phyloP scores from a whole-genome alignment of 129 eudicot genomes.

The Chrysanthemum lavandulifolium region DNA sequence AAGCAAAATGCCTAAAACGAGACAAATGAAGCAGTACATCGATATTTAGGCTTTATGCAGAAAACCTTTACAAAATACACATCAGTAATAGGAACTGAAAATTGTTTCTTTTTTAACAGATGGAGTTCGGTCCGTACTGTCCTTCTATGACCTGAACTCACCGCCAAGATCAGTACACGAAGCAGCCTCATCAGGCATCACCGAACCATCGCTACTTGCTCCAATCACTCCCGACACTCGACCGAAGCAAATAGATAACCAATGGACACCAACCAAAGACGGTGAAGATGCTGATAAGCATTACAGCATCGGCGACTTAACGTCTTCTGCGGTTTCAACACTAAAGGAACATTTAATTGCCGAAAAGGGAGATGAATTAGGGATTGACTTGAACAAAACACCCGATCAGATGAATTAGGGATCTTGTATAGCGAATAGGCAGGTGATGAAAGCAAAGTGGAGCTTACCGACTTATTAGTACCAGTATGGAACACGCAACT shows the following conservation, averaged over 20 bases:
- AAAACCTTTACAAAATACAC: background rate
- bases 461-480: background rate
- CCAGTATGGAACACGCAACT: background rate
- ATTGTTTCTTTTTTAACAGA: slow-evolving; percentile 29
- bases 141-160: slow-evolving; percentile 44
- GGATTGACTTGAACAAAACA: slow-evolving; percentile 73
- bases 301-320: slow-evolving; percentile 29
- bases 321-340: slow-evolving; percentile 41
- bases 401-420: slow-evolving; percentile 42
- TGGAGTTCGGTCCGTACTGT: slow-evolving; percentile 36
- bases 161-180: slow-evolving; percentile 49
- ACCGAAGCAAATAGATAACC: slow-evolving; percentile 29
- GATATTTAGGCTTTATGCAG: background rate
- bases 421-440: background rate
- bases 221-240: slow-evolving; percentile 63
- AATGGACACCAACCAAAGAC: slow-evolving; percentile 24
- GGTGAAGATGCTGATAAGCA: slow-evolving; percentile 29
- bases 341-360: slow-evolving; percentile 30
- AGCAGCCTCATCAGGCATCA: slow-evolving; percentile 28
- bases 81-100: background rate
- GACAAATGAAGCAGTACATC: background rate
- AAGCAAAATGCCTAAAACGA: no score
- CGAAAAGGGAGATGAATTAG: slow-evolving; percentile 38
- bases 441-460: background rate
- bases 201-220: slow-evolving; percentile 36